Evolutionary conservation across 2,329 filamentous ascomycete genomes (phyloP), one percentile per base, ranked within the genome.

Genomic region (Ophiocordyceps camponoti-rufipedis): DNA sequence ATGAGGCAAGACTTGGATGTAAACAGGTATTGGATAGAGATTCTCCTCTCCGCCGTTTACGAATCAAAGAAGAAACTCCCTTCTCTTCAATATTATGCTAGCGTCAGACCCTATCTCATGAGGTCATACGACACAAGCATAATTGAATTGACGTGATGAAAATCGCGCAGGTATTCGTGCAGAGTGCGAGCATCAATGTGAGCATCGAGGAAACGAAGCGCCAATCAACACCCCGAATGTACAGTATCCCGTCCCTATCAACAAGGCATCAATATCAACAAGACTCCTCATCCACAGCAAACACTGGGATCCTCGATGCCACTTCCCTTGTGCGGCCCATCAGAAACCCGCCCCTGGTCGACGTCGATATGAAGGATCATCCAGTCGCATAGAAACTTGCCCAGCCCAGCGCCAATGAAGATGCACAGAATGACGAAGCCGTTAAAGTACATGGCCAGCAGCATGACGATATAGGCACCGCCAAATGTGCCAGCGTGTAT

Each of bases 361-460:
- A 63, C 46, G 0, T 65, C 58, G n/a, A 71, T 58, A 46, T 60
- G 64, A 43, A 62, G 58, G 23, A 65, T 65, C 54, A 71, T 57
- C 70, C 70, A 74, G 54, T 72, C 69, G 51, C 66, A 71, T n/a
- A 71, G 50, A 52, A 72, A 72, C 57, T 72, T 72, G 48, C 70
- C 70, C 41, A 73, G 50, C 8, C 67, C 65, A 10, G 67, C 67
- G 4, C 70, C 70, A 40, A 73, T 54, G 48, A 89, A 74, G 55
- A 89, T 84, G 53, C 76, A 83, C 48, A 89, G 81, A 57, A 89
- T 85, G 50, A 89, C 72, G 59, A 84, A 89, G 31, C 79, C 74
- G 52, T 75, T 75, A 55, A 71, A 76, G 57, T 74, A 74, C 71
- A 76, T 76, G 51, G 70, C 70, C 8, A 66, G 62, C 64, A 81